A percentile compares a stretch with the other conserved stretches of the same genome.
Evolutionary conservation across 2,329 filamentous ascomycete species (phyloP).

Genomic region (Diplodia corticola): DNA sequence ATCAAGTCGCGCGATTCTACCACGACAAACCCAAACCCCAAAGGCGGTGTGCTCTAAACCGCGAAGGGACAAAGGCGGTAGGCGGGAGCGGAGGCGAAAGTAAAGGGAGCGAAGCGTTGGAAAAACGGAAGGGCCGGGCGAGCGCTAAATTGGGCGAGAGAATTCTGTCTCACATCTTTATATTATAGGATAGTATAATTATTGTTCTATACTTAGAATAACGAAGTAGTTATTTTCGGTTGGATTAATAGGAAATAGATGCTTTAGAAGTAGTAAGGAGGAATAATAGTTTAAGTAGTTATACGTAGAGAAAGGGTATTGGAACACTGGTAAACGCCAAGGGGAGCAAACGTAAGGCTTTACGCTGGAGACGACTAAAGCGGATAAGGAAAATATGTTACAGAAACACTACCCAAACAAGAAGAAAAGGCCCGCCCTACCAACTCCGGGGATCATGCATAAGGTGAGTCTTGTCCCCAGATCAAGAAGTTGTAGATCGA

Average conservation of each 20-base stretch:
- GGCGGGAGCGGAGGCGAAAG: too few species aligned
- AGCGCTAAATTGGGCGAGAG: too few species aligned
- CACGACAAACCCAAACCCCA: neutral
- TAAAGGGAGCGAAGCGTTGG: too few species aligned
- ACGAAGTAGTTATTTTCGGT: too few species aligned
- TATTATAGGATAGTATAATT: too few species aligned
- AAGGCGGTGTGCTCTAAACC: neutral
- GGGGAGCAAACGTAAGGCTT: neutral
- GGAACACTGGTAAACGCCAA: neutral
- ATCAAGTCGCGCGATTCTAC: neutral
- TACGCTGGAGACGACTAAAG: neutral
- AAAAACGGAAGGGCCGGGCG: too few species aligned
- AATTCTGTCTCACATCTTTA: too few species aligned
- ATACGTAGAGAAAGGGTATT: neutral
- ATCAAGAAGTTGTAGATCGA: neutral
- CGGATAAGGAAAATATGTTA: neutral
- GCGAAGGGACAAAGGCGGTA: too few species aligned
- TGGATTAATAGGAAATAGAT: too few species aligned
- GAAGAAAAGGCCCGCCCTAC: neutral
- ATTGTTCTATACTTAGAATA: too few species aligned
- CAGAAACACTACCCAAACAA: neutral
- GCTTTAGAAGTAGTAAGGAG: neutral
- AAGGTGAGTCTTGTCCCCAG: neutral
- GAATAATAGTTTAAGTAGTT: neutral
- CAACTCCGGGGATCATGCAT: conserved; percentile 6